Conservation (phyloP, 495 filamentous ascomycete genomes). For the Penicillium bovifimosum region DNA sequence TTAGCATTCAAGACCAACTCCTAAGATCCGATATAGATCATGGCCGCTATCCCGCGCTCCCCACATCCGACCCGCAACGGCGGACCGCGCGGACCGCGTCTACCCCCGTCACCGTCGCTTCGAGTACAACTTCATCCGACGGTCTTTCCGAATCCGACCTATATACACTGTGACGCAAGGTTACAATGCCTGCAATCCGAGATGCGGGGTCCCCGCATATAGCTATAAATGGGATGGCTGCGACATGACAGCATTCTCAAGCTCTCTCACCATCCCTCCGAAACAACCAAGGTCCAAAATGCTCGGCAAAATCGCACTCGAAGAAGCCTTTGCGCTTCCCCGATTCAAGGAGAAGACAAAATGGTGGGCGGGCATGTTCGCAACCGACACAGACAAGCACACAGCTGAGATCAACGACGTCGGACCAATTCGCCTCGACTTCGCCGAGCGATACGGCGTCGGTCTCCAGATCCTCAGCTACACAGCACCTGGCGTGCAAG, state of each 20-base stretch:
- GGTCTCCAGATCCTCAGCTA: conserved; percentile 56
- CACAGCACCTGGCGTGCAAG: conserved; percentile 53
- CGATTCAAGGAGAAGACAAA: conserved; percentile 43
- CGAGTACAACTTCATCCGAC: neutral
- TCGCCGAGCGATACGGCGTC: conserved; percentile 54
- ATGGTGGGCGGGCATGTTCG: conserved; percentile 43
- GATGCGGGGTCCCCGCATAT: conserved; percentile 4
- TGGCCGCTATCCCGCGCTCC: neutral
- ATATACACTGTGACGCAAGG: too few relatives aligned
- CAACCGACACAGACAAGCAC: conserved; percentile 40
- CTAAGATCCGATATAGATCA: too few relatives aligned
- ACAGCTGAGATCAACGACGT: conserved; percentile 45
- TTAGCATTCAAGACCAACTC: too few relatives aligned
- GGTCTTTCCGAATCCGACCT: neutral
- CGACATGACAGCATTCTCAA: neutral
- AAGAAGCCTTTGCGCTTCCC: conserved; percentile 48
- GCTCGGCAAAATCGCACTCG: conserved; percentile 48
- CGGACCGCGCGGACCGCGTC: too few relatives aligned
- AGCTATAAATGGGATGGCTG: neutral
- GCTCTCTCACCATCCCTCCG: neutral
- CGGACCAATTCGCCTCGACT: conserved; percentile 42
- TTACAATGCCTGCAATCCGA: neutral
- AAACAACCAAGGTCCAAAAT: conserved; percentile 36
- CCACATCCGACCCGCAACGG: conserved; percentile 1
- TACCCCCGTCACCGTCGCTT: too few relatives aligned